Evolutionary conservation across 331 rosid genomes (phyloP), one percentile per base, ranked within the genome.

Genomic region (Cydonia oblonga): DNA sequence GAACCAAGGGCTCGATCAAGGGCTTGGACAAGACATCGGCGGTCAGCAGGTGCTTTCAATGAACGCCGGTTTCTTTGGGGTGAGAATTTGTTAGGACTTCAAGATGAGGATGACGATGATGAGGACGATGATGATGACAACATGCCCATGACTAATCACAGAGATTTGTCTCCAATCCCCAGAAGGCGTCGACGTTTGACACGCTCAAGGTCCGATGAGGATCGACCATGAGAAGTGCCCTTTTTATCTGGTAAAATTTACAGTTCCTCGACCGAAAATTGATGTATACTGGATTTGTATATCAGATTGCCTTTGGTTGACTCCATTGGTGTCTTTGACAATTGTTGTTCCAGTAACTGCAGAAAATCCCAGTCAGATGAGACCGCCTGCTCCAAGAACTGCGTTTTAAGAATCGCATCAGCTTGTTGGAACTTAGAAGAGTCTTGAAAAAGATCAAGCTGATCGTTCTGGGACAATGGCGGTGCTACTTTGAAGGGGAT

Each of bases 51-150:
- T 66, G 80, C 83, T 67, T 53, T 86, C 40, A 75, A 87, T 30
- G 92, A 90, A 7, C 84, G 96, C 7, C 87, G 91, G 52, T 86
- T 79, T 73, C 86, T 88, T 29, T 92, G 97, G 96, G 96, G 96
- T 9, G 92, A 92, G 73, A 92, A 90, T 79, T 78, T 92, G 65
- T 68, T 92, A 79, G 96, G 96, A 64, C 82, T 90, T 58, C 88
- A 75, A 25, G 83, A 81, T 59, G 86, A 88, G 1, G 81, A 79
- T 0, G 82, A 83, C n/a, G 84, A 87, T 6, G 81, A 75, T 1
- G 79, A 79, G 0, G 85, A 87, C 10, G 78, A 84, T 2, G 79
- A 79, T 0, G 85, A 87, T 9, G 81, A 81, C 10, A 87, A 85
- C 58, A 40, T 84, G 32, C 84, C 76, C 1, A 64, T 87, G 57